Evolutionary conservation across 2,329 filamentous ascomycete genomes (phyloP).

Genomic region (Tricladium varicosporioides): DNA sequence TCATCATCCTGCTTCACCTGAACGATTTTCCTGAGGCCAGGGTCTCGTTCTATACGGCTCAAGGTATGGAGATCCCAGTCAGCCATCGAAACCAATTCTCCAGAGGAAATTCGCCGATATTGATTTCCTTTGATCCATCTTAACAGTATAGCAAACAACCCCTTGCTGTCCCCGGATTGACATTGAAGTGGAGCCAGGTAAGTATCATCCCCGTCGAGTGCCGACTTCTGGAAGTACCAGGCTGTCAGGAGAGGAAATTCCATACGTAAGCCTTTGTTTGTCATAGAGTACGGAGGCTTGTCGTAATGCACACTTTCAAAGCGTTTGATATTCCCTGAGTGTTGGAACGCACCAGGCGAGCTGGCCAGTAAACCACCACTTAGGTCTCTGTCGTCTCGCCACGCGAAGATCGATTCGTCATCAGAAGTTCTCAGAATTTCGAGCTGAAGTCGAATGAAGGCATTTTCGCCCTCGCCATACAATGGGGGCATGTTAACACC

Average conservation of each 20-base stretch:
- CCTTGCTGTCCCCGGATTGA: neutral
- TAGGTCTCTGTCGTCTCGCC: slow-evolving; percentile 13
- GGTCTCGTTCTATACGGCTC: neutral
- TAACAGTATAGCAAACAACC: neutral
- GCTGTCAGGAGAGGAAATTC: neutral
- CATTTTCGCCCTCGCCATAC: slow-evolving; percentile 36
- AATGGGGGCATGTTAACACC: slow-evolving; percentile 37
- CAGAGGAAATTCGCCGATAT: neutral
- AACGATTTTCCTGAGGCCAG: neutral
- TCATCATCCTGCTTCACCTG: neutral
- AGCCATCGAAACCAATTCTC: neutral
- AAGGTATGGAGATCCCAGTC: neutral
- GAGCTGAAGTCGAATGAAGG: slow-evolving; percentile 37
- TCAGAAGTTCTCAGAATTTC: slow-evolving; percentile 35
- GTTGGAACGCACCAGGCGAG: neutral
- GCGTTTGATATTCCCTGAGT: neutral
- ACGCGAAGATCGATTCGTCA: slow-evolving; percentile 38
- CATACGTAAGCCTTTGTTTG: neutral
- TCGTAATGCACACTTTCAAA: neutral
- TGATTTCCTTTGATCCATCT: neutral
- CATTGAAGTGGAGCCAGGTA: neutral
- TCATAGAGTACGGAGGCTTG: slow-evolving; percentile 1
- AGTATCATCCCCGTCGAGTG: neutral
- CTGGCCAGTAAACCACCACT: neutral
- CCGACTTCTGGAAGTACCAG: neutral